Conservation (phyloP, 2,329 filamentous ascomycete species). For the Orbilia oligospora region DNA sequence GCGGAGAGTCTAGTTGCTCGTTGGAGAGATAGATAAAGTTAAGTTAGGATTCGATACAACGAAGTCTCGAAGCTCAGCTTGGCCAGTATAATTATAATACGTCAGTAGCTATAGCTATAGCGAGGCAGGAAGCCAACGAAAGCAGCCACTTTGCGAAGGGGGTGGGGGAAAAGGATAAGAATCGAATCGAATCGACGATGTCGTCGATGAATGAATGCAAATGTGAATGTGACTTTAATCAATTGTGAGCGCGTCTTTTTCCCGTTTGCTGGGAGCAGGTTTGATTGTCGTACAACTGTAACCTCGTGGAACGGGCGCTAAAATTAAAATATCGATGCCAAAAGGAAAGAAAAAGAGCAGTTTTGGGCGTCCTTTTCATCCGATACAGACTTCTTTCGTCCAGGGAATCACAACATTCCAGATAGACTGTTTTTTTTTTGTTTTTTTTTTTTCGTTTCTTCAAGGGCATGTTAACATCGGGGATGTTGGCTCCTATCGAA, state of each 20-base stretch:
- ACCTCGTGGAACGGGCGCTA: constrained; percentile 59
- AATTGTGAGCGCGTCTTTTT: constrained; percentile 40
- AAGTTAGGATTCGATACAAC: constrained; percentile 8
- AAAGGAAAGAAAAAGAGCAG: constrained; percentile 31
- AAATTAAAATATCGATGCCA: constrained; percentile 50
- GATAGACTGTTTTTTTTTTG: constrained; percentile 9
- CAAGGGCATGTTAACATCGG: background rate
- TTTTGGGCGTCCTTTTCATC: constrained; percentile 10
- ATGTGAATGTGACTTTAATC: constrained; percentile 5
- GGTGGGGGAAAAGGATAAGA: constrained; percentile 9
- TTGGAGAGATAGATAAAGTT: constrained; percentile 3
- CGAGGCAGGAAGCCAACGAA: background rate
- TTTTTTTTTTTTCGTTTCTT: background rate
- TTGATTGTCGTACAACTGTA: constrained; percentile 31
- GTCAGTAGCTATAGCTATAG: background rate
- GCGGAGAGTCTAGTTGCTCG: background rate
- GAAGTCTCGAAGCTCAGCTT: background rate
- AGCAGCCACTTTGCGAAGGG: background rate
- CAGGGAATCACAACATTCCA: constrained; percentile 15
- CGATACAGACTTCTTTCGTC: constrained; percentile 20
- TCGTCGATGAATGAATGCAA: background rate
- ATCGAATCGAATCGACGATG: background rate
- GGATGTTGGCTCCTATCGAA: constrained; percentile 22
- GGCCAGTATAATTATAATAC: no score
- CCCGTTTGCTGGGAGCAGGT: constrained; percentile 18